Percentiles rank a stretch among this genome's conserved stretches.
Conservation (phyloP, 73 alveolate genomes). For the Urostyla sp. region DNA sequence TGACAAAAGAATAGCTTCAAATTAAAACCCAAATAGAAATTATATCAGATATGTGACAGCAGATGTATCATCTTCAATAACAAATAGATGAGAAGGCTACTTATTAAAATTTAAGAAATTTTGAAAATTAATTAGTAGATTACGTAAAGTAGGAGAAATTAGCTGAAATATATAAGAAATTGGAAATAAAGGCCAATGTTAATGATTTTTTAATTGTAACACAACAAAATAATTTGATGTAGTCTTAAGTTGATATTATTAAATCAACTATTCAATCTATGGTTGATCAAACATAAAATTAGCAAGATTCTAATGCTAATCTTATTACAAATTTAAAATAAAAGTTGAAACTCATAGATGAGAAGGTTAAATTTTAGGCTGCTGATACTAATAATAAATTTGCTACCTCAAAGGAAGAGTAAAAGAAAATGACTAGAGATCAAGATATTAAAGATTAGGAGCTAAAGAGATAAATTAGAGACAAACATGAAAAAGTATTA, state of each 20-base stretch:
- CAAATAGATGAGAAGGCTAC: constrained; percentile 34
- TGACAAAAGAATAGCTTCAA: neutral
- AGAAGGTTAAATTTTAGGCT: too few relatives aligned
- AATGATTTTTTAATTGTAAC: neutral
- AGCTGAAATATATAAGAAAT: neutral
- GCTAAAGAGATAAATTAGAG: constrained; percentile 18
- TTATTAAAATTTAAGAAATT: constrained; percentile 6
- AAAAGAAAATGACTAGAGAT: neutral
- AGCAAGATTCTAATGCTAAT: neutral
- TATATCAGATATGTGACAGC: constrained; percentile 5
- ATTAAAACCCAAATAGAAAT: constrained; percentile 10
- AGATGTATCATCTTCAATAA: neutral
- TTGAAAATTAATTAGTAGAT: constrained; percentile 8
- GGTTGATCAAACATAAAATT: neutral
- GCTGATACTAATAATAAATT: neutral
- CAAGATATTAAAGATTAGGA: neutral
- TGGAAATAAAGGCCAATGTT: neutral
- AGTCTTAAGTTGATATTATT: neutral
- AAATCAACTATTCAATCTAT: neutral
- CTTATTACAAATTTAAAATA: neutral
- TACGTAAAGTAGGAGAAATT: constrained; percentile 5
- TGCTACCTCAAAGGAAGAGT: neutral
- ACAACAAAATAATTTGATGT: neutral
- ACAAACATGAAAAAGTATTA: neutral
- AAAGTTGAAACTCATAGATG: neutral